Percentiles rank a stretch among this genome's conserved stretches.
Conservation (phyloP, 1,139 yeast genomes). For the Spencermartinsiella ligniputridi region DNA sequence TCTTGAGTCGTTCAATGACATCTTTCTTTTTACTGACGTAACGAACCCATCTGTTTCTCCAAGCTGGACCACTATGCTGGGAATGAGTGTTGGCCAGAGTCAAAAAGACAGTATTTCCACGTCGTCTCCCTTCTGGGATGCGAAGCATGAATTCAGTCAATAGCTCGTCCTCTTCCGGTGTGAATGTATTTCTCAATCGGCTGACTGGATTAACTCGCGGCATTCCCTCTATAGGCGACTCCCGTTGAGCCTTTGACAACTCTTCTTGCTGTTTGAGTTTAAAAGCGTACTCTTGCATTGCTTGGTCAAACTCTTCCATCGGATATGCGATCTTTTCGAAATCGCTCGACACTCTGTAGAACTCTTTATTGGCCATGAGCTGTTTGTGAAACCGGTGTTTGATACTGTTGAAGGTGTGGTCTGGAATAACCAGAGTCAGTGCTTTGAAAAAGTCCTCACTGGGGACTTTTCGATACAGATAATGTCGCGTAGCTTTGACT, state of each 20-base stretch:
- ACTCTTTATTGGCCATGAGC: conserved; percentile 1
- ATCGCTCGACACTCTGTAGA: background rate
- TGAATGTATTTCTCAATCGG: background rate
- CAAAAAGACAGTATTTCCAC: background rate
- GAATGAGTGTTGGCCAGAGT: background rate
- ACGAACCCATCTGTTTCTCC: conserved; percentile 1
- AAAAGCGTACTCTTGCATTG: background rate
- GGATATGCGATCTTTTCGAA: conserved; percentile 1
- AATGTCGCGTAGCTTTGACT: background rate
- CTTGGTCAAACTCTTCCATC: background rate
- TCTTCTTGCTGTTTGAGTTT: background rate
- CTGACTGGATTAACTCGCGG: background rate
- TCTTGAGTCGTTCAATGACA: background rate
- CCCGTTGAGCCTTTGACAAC: background rate
- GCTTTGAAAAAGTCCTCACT: background rate
- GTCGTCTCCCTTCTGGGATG: background rate
- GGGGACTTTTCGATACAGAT: background rate
- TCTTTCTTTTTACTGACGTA: background rate
- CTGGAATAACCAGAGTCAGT: background rate
- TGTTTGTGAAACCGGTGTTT: conserved; percentile 2
- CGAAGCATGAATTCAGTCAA: background rate
- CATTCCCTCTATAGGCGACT: background rate
- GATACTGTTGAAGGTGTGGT: background rate
- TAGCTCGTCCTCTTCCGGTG: background rate
- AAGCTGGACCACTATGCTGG: background rate